A percentile compares a stretch with the other conserved stretches of the same genome.
Evolutionary conservation across 2,329 filamentous ascomycete genomes (phyloP).

Genomic region (Dactylellina haptotyla): DNA sequence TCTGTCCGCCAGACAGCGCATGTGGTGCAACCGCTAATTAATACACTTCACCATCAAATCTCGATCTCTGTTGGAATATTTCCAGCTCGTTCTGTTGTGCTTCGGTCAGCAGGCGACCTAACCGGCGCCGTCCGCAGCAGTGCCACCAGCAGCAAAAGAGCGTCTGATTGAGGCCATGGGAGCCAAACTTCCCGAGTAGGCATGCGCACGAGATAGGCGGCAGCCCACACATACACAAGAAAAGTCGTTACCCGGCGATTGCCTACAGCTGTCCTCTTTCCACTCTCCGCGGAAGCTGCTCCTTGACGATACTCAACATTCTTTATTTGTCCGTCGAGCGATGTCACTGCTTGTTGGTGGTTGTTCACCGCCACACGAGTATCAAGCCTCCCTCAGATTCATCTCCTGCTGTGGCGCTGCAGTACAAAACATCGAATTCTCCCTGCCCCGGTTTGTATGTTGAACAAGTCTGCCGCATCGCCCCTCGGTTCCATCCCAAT

Average conservation of each 20-base stretch:
- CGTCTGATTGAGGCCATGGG: conserved; percentile 13
- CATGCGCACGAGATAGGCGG: conserved; percentile 13
- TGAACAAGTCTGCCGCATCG: conserved; percentile 14
- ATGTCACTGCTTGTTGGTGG: too few species aligned
- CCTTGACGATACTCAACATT: not conserved
- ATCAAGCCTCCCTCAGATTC: not conserved
- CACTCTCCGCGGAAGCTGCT: conserved; percentile 10
- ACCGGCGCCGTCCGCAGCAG: conserved; percentile 35
- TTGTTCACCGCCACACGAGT: too few species aligned
- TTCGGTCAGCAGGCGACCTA: conserved; percentile 28
- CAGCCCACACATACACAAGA: not conserved
- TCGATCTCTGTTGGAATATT: conserved; percentile 3
- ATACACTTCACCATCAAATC: too few species aligned
- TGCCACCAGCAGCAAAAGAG: too few species aligned
- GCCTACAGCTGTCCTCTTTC: conserved; percentile 7
- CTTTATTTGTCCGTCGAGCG: not conserved
- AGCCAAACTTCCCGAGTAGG: conserved; percentile 29
- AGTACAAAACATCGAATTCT: conserved; percentile 7
- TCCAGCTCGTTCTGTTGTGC: conserved; percentile 7
- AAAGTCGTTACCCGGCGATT: not conserved
- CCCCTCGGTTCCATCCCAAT: conserved; percentile 19
- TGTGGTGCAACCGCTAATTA: too few species aligned
- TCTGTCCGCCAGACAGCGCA: conserved; percentile 34
- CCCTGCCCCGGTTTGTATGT: not conserved
- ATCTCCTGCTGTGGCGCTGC: conserved; percentile 30